These are phyloP conservation scores for Lachancea nothofagi DNA, from an alignment of 805 yeast species.

Conservation along the genomic window DNA sequence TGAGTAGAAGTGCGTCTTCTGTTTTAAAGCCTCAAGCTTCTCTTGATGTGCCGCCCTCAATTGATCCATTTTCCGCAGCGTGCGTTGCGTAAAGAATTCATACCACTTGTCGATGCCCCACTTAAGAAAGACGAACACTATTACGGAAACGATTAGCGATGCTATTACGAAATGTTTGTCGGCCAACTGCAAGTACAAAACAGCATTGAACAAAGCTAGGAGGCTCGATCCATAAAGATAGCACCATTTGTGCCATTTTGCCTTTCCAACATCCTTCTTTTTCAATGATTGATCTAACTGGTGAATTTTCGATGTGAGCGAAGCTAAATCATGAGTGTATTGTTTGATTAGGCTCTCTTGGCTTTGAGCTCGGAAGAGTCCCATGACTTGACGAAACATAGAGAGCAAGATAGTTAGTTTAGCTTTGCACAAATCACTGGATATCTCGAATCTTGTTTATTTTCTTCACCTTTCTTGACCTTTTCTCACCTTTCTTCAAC, in stretches of 20 bases:
- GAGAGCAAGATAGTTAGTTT: background rate
- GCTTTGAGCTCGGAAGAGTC: slow-evolving; percentile 4
- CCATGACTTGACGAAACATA: slow-evolving; percentile 5
- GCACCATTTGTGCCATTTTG: slow-evolving; percentile 16
- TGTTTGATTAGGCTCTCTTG: slow-evolving; percentile 20
- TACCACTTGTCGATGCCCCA: slow-evolving; percentile 9
- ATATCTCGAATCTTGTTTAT: no score
- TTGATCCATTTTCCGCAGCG: slow-evolving; percentile 24
- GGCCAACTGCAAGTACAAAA: background rate
- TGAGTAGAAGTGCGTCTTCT: slow-evolving; percentile 65
- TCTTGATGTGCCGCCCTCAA: slow-evolving; percentile 43
- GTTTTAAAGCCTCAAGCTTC: slow-evolving; percentile 62
- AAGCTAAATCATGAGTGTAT: slow-evolving; percentile 28
- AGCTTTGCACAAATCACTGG: no score
- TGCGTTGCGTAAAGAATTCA: slow-evolving; percentile 8
- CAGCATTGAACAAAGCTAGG: slow-evolving; percentile 3
- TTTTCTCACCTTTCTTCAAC: background rate
- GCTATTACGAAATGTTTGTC: slow-evolving; percentile 5
- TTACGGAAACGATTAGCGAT: background rate
- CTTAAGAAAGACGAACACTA: slow-evolving; percentile 4
- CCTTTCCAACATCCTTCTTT: slow-evolving; percentile 16
- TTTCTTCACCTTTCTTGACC: background rate
- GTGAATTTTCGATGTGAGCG: slow-evolving; percentile 26
- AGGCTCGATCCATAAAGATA: slow-evolving; percentile 18
- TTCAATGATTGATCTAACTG: slow-evolving; percentile 21